Evolutionary conservation across 192 early-diverging fungal genomes (phyloP).

Genomic region (Linnemannia exigua): DNA sequence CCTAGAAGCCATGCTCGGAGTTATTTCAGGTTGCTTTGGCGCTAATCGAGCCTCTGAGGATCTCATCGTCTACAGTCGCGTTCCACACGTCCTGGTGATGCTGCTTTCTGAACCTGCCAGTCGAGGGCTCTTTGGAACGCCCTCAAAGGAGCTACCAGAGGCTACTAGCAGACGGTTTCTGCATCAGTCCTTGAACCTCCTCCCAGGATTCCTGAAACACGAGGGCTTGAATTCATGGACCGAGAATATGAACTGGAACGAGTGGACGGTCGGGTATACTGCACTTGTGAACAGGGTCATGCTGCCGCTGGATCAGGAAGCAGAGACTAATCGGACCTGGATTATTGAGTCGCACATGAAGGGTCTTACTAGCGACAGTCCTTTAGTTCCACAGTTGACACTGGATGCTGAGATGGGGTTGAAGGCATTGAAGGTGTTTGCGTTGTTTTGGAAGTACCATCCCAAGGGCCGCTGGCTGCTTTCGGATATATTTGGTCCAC

Average conservation of each 20-base stretch:
- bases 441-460: constrained; percentile 37
- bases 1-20: constrained; percentile 40
- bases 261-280: constrained; percentile 30
- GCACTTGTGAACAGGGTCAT: constrained; percentile 38
- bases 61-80: constrained; percentile 2
- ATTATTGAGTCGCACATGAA: background rate
- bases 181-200: constrained; percentile 2
- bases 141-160: background rate
- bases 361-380: background rate
- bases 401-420: constrained; percentile 10
- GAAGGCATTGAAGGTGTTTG: constrained; percentile 21
- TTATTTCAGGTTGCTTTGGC: constrained; percentile 9
- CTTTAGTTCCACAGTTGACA: background rate
- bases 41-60: background rate
- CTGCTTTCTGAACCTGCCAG: constrained; percentile 13
- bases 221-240: background rate
- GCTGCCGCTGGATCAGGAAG: constrained; percentile 23
- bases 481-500: constrained; percentile 31
- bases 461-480: constrained; percentile 16
- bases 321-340: background rate
- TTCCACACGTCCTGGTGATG: constrained; percentile 24
- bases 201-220: constrained; percentile 14
- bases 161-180: constrained; percentile 13
- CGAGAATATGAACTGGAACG: constrained; percentile 8
- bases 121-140: constrained; percentile 10